Evolutionary conservation across 2,329 filamentous ascomycete species (phyloP).

Genomic region (Fusarium floridanum): DNA sequence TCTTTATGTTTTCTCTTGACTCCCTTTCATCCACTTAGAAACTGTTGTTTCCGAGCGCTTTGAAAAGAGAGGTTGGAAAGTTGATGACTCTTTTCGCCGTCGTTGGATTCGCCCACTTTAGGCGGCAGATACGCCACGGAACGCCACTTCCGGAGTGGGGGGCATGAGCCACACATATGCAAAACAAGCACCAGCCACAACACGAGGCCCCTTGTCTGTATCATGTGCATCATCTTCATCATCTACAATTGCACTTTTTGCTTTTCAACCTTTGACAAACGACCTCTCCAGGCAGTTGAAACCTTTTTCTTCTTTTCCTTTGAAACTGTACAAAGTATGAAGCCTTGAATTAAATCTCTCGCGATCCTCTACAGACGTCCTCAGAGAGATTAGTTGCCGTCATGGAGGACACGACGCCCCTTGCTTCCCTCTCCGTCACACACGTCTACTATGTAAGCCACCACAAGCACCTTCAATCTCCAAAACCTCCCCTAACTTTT

Average conservation of each 20-base stretch:
- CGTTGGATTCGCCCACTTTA: conserved; percentile 26
- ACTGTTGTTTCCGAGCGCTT: conserved; percentile 2
- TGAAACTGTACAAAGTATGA: conserved; percentile 17
- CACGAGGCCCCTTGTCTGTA: not conserved
- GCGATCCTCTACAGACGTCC: not conserved
- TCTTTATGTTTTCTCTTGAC: not conserved
- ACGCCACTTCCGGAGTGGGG: conserved; percentile 1
- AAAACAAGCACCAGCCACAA: conserved; percentile 32
- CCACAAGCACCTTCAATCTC: not conserved
- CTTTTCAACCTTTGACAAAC: not conserved
- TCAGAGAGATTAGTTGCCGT: conserved; percentile 16
- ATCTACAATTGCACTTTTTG: not conserved
- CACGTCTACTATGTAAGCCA: conserved; percentile 91
- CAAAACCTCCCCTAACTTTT: not conserved
- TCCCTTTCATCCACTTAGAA: not conserved
- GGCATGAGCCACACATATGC: not conserved
- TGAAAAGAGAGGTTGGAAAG: not conserved
- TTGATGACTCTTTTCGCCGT: conserved; percentile 39
- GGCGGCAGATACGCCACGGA: conserved; percentile 26
- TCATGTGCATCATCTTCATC: conserved; percentile 21
- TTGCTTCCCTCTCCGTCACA: conserved; percentile 92
- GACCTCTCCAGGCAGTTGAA: not conserved
- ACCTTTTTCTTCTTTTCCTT: not conserved
- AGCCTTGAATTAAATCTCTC: not conserved
- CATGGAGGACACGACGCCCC: conserved; percentile 59